Conservation (phyloP, 1,139 yeast species). For the Candida sanyaensis region DNA sequence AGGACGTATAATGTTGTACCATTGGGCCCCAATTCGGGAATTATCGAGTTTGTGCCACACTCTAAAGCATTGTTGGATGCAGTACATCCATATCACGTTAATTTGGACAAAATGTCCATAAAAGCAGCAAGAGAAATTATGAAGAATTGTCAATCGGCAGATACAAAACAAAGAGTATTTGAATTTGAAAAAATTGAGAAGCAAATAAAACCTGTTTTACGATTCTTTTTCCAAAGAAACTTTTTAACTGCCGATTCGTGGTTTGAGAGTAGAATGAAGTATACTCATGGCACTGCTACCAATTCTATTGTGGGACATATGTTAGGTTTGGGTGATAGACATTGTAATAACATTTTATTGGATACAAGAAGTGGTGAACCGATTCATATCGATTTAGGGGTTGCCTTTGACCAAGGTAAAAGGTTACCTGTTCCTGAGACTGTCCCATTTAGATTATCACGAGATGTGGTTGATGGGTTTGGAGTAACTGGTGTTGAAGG, state of each 20-base stretch:
- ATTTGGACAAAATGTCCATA: conserved; percentile 41
- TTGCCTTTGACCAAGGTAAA: conserved; percentile 93
- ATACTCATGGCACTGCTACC: conserved; percentile 80
- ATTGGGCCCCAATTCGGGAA: conserved; percentile 82
- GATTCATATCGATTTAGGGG: conserved; percentile 93
- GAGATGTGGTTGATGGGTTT: conserved; percentile 91
- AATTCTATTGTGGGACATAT: conserved; percentile 85
- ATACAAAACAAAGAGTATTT: conserved; percentile 47
- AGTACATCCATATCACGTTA: conserved; percentile 58
- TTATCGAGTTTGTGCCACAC: conserved; percentile 85
- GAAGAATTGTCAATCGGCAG: conserved; percentile 55
- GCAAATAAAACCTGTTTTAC: conserved; percentile 65
- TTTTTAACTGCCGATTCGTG: conserved; percentile 70
- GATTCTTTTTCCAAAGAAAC: conserved; percentile 69
- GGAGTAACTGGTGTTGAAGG: conserved; percentile 86
- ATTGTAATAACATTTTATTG: conserved; percentile 84
- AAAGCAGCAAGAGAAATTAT: conserved; percentile 66
- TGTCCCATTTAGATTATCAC: conserved; percentile 88
- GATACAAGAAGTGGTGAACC: conserved; percentile 85
- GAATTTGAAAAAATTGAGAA: conserved; percentile 52
- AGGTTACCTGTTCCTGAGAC: conserved; percentile 84
- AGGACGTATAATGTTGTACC: conserved; percentile 92
- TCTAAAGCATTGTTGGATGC: conserved; percentile 74
- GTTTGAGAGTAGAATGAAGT: conserved; percentile 65
- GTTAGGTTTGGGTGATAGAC: conserved; percentile 93